Base-by-base conservation (phyloP, 1,284 basidiomycete species). In the Mycocalia duriaeana region DNA sequence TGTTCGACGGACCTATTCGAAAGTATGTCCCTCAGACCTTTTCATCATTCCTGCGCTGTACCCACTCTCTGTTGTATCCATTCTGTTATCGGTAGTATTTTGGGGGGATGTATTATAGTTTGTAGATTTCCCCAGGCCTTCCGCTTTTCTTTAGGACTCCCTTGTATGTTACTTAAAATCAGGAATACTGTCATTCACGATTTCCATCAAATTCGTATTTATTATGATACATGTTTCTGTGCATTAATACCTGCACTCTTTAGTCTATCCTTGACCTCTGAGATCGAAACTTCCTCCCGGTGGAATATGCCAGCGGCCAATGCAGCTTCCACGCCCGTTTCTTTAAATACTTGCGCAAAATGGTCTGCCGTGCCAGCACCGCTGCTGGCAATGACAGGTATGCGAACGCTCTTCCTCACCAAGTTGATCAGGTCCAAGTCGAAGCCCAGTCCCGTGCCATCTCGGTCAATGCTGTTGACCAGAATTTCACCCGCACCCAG, bases 241-340 rank as follows among this genome's bases (percentile, higher is more conserved):
- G 77, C 75, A 46, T 75, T 76, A 51, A 91, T 76, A 0, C 72
- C 70, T 20, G 76, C 74, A 6, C 57, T 59, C 41, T 62, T 61
- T 54, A 93, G 61, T 4, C 70, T 67, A 26, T 66, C 63, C 68
- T 93, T 94, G 45, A 93, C 85, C 48, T 89, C 80, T 14, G 62
- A 58, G 51, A 91, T 89, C 20, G 61, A 64, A 4, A 98, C 92
- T 65, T 98, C 89, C 49, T 79, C 80, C 25, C 96, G 75, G 68
- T 99, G 96, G 71, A 99, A 99, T 57, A 99, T 97, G 3, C 96
- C 96, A 14, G 96, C 96, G 3, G 96, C 96, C 47, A 99, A 70
- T 1, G 91, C 96, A 25, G 96, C 93, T 68, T 99, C 96, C 0
- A 86, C 92, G 3, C 71, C 75, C 3, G 91, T 93, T 57, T 78